Conservation (phyloP, 75 land plant species). For the Sequoiadendron giganteum region DNA sequence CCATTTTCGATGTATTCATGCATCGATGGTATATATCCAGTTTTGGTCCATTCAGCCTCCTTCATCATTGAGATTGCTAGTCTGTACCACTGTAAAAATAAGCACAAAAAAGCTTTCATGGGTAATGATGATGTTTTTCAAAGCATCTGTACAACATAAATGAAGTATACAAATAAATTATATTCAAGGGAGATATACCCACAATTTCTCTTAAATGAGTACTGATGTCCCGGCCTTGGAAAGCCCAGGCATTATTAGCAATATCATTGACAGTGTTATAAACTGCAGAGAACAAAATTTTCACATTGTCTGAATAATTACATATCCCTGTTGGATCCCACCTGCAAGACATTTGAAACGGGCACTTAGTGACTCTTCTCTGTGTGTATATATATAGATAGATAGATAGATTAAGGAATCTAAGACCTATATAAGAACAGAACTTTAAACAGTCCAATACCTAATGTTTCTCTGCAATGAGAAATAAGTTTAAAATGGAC, state of each 20-base stretch:
- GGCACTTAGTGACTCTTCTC: background rate
- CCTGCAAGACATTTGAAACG: conserved; percentile 27
- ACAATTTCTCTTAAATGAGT: conserved; percentile 58
- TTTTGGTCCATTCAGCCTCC: too few relatives aligned
- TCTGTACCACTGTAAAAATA: too few relatives aligned
- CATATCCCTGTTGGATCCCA: conserved; percentile 40
- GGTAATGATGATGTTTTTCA: too few relatives aligned
- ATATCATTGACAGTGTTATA: conserved; percentile 60
- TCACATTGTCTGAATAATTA: conserved; percentile 45
- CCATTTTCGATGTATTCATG: too few relatives aligned
- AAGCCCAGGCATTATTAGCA: conserved; percentile 30
- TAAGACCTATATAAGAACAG: background rate
- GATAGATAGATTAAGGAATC: background rate
- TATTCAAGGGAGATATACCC: conserved; percentile 18
- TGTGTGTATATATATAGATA: too few relatives aligned
- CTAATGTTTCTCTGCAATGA: background rate
- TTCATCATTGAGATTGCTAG: too few relatives aligned
- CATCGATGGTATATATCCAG: too few relatives aligned
- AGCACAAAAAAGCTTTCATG: too few relatives aligned
- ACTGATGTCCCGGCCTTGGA: conserved; percentile 59
- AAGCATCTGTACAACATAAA: too few relatives aligned
- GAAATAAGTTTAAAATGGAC: background rate
- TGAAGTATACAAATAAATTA: background rate
- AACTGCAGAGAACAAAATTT: conserved; percentile 62
- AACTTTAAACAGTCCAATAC: background rate